phyloP scores from a whole-genome alignment of 2,329 filamentous ascomycete genomes.

The Monilinia vaccinii-corymbosi region DNA sequence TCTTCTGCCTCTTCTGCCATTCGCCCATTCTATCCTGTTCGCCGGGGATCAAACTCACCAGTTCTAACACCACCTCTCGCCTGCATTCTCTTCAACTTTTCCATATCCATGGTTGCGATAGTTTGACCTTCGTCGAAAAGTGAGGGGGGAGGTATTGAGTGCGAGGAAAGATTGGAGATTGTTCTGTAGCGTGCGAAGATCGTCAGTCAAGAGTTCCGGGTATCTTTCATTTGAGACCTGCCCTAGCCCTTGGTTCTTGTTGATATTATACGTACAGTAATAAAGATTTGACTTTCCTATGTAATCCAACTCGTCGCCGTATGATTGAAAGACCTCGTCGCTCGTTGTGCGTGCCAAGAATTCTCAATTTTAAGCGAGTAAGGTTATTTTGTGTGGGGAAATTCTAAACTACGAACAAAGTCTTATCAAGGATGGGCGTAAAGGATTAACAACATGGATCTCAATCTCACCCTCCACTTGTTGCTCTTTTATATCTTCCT shows the following conservation, averaged over 20 bases:
- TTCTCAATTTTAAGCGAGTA: conserved; percentile 19
- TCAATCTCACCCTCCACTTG: too few species aligned
- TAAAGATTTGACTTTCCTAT: conserved; percentile 12
- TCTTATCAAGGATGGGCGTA: not conserved
- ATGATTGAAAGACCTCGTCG: conserved; percentile 11
- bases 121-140: conserved; percentile 20
- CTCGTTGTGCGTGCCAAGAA: conserved; percentile 23
- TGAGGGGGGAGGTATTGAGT: conserved; percentile 15
- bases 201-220: not conserved
- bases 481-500: not conserved
- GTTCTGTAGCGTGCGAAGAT: conserved; percentile 9
- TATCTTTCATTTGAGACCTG: not conserved
- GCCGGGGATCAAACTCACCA: conserved; percentile 3
- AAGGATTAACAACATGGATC: too few species aligned
- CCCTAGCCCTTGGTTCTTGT: not conserved
- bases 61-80: conserved; percentile 36
- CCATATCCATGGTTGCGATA: conserved; percentile 51
- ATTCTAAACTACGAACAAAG: too few species aligned
- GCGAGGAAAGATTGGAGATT: conserved; percentile 8
- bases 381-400: conserved; percentile 11
- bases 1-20: not conserved
- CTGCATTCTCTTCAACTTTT: conserved; percentile 59
- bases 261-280: conserved; percentile 14
- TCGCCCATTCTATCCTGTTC: not conserved
- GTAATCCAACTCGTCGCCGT: conserved; percentile 16